Base-by-base conservation (phyloP, 2,329 filamentous ascomycete species). In the Periglandula ipomoeae region DNA sequence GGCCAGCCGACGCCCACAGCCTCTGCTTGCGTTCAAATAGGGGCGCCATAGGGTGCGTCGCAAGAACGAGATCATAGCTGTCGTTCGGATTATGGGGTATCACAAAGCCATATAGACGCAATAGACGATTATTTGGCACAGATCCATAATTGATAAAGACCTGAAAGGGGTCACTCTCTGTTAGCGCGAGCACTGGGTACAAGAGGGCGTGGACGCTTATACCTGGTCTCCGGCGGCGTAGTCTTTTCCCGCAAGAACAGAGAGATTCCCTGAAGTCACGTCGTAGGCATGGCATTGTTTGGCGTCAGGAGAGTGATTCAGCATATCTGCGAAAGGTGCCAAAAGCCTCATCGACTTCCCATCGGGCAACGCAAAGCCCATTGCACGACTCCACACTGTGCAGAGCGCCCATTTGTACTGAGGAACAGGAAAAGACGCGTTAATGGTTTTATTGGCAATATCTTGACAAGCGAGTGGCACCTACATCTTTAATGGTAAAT, bases 81-180 rank as follows among this genome's bases (percentile, higher is more conserved):
- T 67, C 60, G 54, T 65, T 58, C 43, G 62, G 62, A 53, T 65
- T 66, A 44, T 49, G 57, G n/a, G 60, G 61, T 46, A 65, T 46
- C 44, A 67, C 58, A 53, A 67, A 67, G 55, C 62, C 62, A 54
- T 66, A 67, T 49, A 67, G 62, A 57, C 62, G 61, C 54, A 65
- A 57, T 51, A 67, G 61, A 34, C 62, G 62, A 52, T 56, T 65
- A 53, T 65, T 66, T 40, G 62, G 59, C 53, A 65, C 53, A 46
- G 51, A 37, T 17, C 62, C 62, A 52, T 66, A 66, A 49, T 59
- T 56, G 49, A 66, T 65, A 48, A 64, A 64, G 48, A 62, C 56
- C 61, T 63, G 50, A 3, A 41, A 24, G 37, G n/a, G 32, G 24
- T n/a, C 24, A 13, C 19, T 15, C 20, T 13, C 15, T 9, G 38